Evolutionary conservation across 805 yeast species (phyloP), one percentile per base, ranked within the genome.

Genomic region (Lachancea dasiensis): DNA sequence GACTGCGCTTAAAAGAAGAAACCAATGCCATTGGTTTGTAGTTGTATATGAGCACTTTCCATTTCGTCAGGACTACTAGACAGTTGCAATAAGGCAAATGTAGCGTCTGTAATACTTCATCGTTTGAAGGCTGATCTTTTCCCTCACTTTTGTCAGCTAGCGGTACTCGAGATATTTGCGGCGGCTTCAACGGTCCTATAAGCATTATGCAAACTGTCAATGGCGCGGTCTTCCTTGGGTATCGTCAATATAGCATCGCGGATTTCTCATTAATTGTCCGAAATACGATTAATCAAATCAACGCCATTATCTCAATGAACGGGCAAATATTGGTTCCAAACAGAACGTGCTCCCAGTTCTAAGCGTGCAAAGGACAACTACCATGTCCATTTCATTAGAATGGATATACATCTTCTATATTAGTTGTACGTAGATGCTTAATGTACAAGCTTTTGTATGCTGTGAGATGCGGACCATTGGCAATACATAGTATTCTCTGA

Each of bases 1-100:
- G 29, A 3, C 58, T 49, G 31, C 65, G 48, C 26, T 51, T 57
- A 34, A 58, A 60, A 9, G 50, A 45, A 5, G 61, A 52, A 3
- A 60, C 50, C 8, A 58, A 41, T 2, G 63, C 63, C 37, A 55
- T 33, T 18, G 65, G 65, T 38, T 58, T 61, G 30, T 47, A 44
- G 38, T 61, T 58, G 36, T 61, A 61, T 6, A 56, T 41, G 16
- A 58, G 37, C 4, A 60, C 49, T 36, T 62, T 48, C 3, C 50
- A 46, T 6, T 50, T 43, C 3, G 63, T 59, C 15, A 60, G 39
- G 25, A 58, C 34, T 4, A 60, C 37, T 24, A 56, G 27, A 6
- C 52, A 43, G 40, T 61, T 61, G 5, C 52, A 43, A 22, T 51
- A 49, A 4, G 58, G 54, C 9, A 59, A 20, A 7, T 52, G 14